Base-by-base conservation (phyloP, 1,139 yeast species). In the Hansenula sp. region DNA sequence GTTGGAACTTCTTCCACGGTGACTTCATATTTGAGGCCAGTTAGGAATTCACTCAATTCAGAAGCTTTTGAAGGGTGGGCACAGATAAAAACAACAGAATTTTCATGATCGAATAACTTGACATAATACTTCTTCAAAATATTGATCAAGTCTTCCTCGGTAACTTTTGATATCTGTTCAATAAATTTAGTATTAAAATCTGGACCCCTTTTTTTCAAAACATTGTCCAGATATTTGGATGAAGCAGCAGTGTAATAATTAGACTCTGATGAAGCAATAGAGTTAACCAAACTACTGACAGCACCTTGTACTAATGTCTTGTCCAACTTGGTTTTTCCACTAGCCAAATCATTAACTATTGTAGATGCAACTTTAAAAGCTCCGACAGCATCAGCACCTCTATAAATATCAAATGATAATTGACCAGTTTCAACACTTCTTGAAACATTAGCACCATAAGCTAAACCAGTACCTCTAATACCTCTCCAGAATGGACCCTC, bases 401-500 rank as follows among this genome's bases (percentile, higher is more conserved):
- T 76, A 59, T 88, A 88, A 25, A 93, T 72, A 40, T 74, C 74
- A 57, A 83, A 86, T 11, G 74, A 72, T 47, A 91, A 65, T 41
- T 74, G 77, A 3, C 96, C 95, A 31, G 79, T 69, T 53, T 90
- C 96, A 16, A 79, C 60, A 52, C 75, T 74, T 43, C 79, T 71
- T 28, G 72, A 62, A 50, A 89, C 72, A 45, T 69, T 72, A 1
- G 93, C 94, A 29, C 97, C 97, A 63, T 94, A 94, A 0, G 98
- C 98, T 43, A 89, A 71, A 2, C 99, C 99, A 1, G 91, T 78
- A 33, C 99, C 99, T 65, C 99, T 79, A 34, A 94, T 87, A 41
- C 94, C 96, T 59, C 90, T 78, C 98, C 99, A 93, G 53, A 93
- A 84, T 33, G 99, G 98, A 1, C 99, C 99, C 64, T 94, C 99